A percentile compares a stretch with the other conserved stretches of the same genome.
Evolutionary conservation across 768 basidiomycete genomes (phyloP).

Genomic region (Lentinus brumalis): DNA sequence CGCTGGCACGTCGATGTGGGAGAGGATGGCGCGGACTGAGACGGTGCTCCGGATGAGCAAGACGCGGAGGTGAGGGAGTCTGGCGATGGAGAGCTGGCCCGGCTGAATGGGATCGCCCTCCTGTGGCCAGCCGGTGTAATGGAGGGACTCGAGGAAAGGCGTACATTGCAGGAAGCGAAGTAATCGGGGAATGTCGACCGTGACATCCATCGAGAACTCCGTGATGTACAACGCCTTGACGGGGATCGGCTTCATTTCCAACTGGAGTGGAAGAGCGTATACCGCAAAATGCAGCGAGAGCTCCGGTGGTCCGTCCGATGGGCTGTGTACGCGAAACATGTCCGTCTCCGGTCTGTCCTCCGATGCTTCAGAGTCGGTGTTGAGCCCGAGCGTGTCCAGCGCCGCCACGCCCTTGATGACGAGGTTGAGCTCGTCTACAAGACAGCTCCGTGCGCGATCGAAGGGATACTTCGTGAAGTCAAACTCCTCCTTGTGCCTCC

Average conservation of each 20-base stretch:
- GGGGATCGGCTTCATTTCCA: slow-evolving; percentile 47
- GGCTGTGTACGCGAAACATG: slow-evolving; percentile 14
- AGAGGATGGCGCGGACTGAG: slow-evolving; percentile 64
- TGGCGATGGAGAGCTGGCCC: slow-evolving; percentile 41
- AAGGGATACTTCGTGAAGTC: slow-evolving; percentile 31
- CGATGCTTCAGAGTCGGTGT: slow-evolving; percentile 10
- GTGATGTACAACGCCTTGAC: slow-evolving; percentile 61
- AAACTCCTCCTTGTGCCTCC: slow-evolving; percentile 34
- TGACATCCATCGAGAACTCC: slow-evolving; percentile 45
- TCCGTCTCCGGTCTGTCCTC: slow-evolving; percentile 12
- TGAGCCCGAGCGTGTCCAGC: slow-evolving; percentile 13
- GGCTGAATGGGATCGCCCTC: slow-evolving; percentile 38
- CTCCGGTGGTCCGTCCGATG: slow-evolving; percentile 11
- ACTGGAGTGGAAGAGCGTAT: slow-evolving; percentile 49
- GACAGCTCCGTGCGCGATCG: slow-evolving; percentile 13
- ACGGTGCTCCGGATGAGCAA: slow-evolving; percentile 61
- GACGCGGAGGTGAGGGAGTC: slow-evolving; percentile 59
- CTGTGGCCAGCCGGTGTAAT: slow-evolving; percentile 54
- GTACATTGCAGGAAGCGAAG: slow-evolving; percentile 63
- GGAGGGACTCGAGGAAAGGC: slow-evolving; percentile 61
- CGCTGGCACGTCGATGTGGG: slow-evolving; percentile 60
- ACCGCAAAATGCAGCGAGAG: slow-evolving; percentile 50
- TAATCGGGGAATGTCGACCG: slow-evolving; percentile 49
- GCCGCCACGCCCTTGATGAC: slow-evolving; percentile 22
- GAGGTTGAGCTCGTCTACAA: slow-evolving; percentile 27